Base-by-base conservation (phyloP, 164 flowering plant species). In the Berberis vulgaris region DNA sequence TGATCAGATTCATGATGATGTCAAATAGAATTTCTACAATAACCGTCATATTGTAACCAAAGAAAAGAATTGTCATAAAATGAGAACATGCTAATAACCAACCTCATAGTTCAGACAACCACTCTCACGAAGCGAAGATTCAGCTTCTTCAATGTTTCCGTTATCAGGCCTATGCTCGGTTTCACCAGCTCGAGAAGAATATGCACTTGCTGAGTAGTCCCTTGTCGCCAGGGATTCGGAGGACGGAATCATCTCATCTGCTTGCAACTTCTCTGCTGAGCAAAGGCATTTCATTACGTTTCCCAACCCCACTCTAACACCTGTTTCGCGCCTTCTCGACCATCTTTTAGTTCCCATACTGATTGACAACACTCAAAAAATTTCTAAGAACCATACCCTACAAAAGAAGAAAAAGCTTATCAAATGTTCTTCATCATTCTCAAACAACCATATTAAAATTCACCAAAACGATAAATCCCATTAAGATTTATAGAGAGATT, bases 121-220 rank as follows among this genome's bases (percentile, higher is more conserved):
- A 56, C 96, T 80, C 64, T 90, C 96, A 41, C 96, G 84, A 62
- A 93, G 88, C 65, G 94, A 86, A 5, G 92, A 85, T 74, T 90
- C 98, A 1, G 96, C 98, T 73, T 88, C 98, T 79, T 90, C 94
- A 62, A 93, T 85, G 74, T 87, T 93, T 69, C 86, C 82, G 45
- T 70, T 77, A 42, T 89, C 93, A 9, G 65, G 73, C 72, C 78
- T 87, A 38, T 72, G 54, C 49, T 86, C 94, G 13, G 72, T 65
- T 41, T 82, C 97, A 39, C 75, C 86, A 53, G 85, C 66, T 67
- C 84, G 78, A 63, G 91, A 84, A 52, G 93, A 88, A 69, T 66
- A 82, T 2, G 82, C 91, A 71, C 92, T 81, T 2, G 86, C 94
- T 12, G 95, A 83, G 70, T 77, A 86, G 65, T 92, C 98, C 67